Conservation (phyloP, 495 filamentous ascomycete species). For the Umbilicaria muhlenbergii region DNA sequence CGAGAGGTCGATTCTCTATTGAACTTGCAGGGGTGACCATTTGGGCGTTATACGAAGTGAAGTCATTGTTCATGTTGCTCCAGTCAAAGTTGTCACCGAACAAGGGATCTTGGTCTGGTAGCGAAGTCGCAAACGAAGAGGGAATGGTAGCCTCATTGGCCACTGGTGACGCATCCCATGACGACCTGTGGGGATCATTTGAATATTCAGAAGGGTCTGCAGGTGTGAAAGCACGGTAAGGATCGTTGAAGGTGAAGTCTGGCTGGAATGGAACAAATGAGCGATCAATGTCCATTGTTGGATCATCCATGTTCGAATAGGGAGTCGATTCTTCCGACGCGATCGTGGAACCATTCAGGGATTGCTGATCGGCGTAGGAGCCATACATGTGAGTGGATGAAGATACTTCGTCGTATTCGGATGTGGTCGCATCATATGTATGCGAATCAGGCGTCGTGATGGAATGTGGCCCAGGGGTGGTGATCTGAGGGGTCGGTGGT, state of each 20-base stretch:
- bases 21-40: slow-evolving; percentile 15
- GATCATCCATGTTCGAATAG: slow-evolving; percentile 6
- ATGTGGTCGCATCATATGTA: slow-evolving; percentile 6
- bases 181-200: slow-evolving; percentile 9
- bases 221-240: slow-evolving; percentile 8
- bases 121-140: slow-evolving; percentile 8
- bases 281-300: slow-evolving; percentile 9
- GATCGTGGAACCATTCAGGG: slow-evolving; percentile 24
- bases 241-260: slow-evolving; percentile 8
- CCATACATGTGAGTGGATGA: slow-evolving; percentile 10
- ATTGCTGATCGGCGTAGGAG: slow-evolving; percentile 17
- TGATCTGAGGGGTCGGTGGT: slow-evolving; percentile 39
- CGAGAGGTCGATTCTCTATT: slow-evolving; percentile 16
- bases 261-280: slow-evolving; percentile 5
- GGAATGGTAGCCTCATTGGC: slow-evolving; percentile 6
- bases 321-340: slow-evolving; percentile 8
- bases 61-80: slow-evolving; percentile 20
- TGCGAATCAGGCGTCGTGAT: slow-evolving; percentile 10
- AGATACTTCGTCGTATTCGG: slow-evolving; percentile 17
- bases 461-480: slow-evolving; percentile 34
- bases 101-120: slow-evolving; percentile 8
- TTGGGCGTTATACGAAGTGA: slow-evolving; percentile 22
- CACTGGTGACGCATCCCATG: slow-evolving; percentile 8
- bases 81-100: slow-evolving; percentile 19
- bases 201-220: slow-evolving; percentile 6